Evolutionary conservation across 495 filamentous ascomycete genomes (phyloP), one percentile per base, ranked within the genome.

Genomic region (Penicillium atrosanguineum): DNA sequence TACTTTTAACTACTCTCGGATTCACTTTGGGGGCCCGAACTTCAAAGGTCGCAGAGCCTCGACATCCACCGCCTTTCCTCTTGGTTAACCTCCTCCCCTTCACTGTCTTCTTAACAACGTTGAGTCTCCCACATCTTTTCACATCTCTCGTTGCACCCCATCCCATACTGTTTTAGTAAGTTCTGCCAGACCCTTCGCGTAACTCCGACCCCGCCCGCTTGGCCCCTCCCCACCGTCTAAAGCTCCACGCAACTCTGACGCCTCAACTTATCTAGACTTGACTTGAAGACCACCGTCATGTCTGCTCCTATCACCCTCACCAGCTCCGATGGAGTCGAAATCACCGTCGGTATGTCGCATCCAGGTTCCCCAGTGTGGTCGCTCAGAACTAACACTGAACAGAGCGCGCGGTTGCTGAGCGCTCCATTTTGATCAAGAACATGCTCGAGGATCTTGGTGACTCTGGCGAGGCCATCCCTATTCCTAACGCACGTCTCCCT

Each of bases 341-440:
- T 87, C 52, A 54, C 60, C 4, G 81, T 88, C 50, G 79, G 82
- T 86, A 74, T 53, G 81, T 68, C 44, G 48, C 34, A 38, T 31
- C 39, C 4, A 20, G 21, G 8, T 16, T 14, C 12, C 1, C 3
- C 1, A 28, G 6, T 1, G 46, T 25, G 4, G 21, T 29, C 46
- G 25, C 50, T 14, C 31, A 14, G 14, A 11, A 20, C 28, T 19
- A 18, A 31, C 18, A 6, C 16, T 29, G 28, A 44, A 57, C 59
- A 90, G 93, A 95, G 48, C 89, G 90, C 55, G 75, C 81, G 25
- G 87, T 96, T 46, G 91, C 90, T 44, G 91, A 96, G 76, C 89
- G 92, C 44, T 96, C 91, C 7, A 81, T 97, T 50, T 81, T 98
- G 19, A 93, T 98, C 81, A 96, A 96, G 82, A 94, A 97, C 78